phyloP scores from a whole-genome alignment of 208 protist species.

The Leishmania major region DNA sequence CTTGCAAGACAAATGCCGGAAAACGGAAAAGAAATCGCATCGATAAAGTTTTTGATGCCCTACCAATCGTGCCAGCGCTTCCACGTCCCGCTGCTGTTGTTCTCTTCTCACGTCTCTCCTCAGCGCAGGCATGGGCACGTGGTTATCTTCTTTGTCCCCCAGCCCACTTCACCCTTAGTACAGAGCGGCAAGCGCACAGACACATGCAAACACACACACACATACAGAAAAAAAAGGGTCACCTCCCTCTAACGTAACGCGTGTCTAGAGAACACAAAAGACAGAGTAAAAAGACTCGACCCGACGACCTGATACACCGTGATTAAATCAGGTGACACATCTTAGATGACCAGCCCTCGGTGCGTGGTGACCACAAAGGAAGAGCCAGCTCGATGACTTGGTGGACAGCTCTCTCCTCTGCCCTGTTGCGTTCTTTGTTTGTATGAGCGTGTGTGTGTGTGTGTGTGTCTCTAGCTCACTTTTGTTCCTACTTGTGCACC shows the following conservation, averaged over 20 bases:
- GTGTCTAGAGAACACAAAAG: not conserved
- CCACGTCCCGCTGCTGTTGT: not conserved
- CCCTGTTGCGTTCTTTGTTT: not conserved
- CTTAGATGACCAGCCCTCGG: not conserved
- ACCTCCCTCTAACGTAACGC: not conserved
- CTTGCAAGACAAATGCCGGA: not conserved
- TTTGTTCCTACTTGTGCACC: not conserved
- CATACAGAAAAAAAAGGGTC: not conserved
- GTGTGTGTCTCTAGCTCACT: not conserved
- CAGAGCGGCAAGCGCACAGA: not conserved
- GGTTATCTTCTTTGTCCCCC: not conserved
- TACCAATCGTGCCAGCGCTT: no score
- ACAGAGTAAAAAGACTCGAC: not conserved
- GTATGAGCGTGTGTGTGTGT: not conserved
- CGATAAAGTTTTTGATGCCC: not conserved
- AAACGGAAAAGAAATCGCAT: not conserved
- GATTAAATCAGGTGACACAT: not conserved
- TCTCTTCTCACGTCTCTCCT: not conserved
- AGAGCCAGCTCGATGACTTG: not conserved
- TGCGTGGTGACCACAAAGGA: not conserved
- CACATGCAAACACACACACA: not conserved
- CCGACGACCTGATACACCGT: not conserved
- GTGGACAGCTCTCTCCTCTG: not conserved
- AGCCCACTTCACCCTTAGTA: not conserved
- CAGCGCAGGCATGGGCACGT: not conserved